A percentile compares a stretch with the other conserved stretches of the same genome.
phyloP scores from a whole-genome alignment of 2,329 filamentous ascomycete genomes.

The Dothideomycetidae sp. region DNA sequence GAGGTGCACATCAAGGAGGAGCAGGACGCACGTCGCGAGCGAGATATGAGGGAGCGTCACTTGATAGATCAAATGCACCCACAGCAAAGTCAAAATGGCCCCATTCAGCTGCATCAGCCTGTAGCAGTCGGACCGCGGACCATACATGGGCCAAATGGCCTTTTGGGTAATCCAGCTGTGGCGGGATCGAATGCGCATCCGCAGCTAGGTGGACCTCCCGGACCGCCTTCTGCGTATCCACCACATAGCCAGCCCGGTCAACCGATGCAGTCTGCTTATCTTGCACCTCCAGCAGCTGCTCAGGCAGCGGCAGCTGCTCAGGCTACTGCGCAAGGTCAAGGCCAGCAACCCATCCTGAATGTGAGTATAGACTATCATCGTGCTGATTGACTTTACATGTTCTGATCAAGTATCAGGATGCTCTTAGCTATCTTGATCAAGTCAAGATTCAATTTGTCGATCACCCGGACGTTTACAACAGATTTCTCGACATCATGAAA shows the following conservation, averaged over 20 bases:
- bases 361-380: slow-evolving; percentile 30
- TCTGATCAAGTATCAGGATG: slow-evolving; percentile 40
- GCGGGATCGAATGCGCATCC: slow-evolving; percentile 27
- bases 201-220: slow-evolving; percentile 39
- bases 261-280: slow-evolving; percentile 31
- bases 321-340: slow-evolving; percentile 46
- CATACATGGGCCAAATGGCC: slow-evolving; percentile 82
- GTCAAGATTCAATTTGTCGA: slow-evolving; percentile 97
- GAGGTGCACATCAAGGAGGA: slow-evolving; percentile 42
- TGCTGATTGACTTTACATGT: slow-evolving; percentile 4
- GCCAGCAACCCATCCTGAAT: slow-evolving; percentile 73
- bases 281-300: slow-evolving; percentile 32
- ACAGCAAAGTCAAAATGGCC: slow-evolving; percentile 76
- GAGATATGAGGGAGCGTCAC: slow-evolving; percentile 51
- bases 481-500: slow-evolving; percentile 98
- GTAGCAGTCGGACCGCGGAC: slow-evolving; percentile 66
- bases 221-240: slow-evolving; percentile 49
- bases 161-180: slow-evolving; percentile 49
- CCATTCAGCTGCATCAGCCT: slow-evolving; percentile 86
- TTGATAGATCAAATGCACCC: slow-evolving; percentile 54
- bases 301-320: slow-evolving; percentile 21
- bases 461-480: slow-evolving; percentile 92
- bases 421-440: slow-evolving; percentile 90
- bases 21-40: slow-evolving; percentile 45
- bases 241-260: slow-evolving; percentile 42